Base-by-base conservation (phyloP, 176 grass and related monocot species). In the Poa pratensis region DNA sequence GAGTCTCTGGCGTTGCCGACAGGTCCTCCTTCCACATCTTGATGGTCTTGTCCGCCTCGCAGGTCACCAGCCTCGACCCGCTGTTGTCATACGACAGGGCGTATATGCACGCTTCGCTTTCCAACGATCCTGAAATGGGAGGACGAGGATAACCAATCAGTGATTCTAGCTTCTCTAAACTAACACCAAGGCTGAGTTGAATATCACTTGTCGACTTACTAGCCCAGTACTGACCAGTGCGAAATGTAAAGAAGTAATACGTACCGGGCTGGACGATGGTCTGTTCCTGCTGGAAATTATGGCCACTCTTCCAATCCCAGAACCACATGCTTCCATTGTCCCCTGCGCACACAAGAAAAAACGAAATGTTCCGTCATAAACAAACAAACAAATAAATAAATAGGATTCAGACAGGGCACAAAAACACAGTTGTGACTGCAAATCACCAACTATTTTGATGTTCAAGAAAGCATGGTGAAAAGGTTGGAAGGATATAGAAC, bases 301-400 rank as follows among this genome's bases (percentile, higher is more conserved):
- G 88, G n/a, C 97, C 97, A 16, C 97, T 99, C 82, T 99, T 99
- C 97, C 97, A 99, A 81, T 99, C 97, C 97, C 97, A 99, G 78
- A 99, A 99, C 97, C 97, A 96, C 69, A 99, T 53, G 86, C 97
- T 99, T 83, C 97, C 97, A 91, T 99, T 99, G 77, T 99, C 97
- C 76, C 96, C 95, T 97, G 77, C 76, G 12, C 1, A 62, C 59
- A 83, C 54, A 81, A 74, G 40, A 55, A 55, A 81, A 62, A 49
- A 83, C 61, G 48, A 55, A 43, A 65, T 15, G 14, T 80, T 5
- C 1, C 17, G 16, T 22, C 52, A 7, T 76, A 66, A 20, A 75
- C 9, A 48, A 46, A 37, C 35, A 37, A 37, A 37, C 35, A 5
- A 37, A 37, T 37, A 37, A 37, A 51, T 74, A 87, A 23, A 39